phyloP scores from a whole-genome alignment of 225 moss, liverwort and hornwort genomes.

The Straminergon stramineum region DNA sequence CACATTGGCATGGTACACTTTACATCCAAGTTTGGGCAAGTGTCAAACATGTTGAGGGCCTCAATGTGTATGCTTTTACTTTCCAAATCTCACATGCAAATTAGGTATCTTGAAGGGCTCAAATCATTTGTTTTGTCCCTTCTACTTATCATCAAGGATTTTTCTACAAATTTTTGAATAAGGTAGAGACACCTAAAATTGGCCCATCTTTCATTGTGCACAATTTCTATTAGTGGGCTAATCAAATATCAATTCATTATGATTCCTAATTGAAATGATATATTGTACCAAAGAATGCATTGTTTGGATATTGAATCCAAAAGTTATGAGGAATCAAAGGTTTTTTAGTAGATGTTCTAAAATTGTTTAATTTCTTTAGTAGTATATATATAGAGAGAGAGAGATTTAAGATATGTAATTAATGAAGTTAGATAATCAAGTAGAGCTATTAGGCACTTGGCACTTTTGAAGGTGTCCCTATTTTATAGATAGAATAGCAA shows the following conservation, averaged over 20 bases:
- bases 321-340: background rate
- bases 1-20: fast-evolving
- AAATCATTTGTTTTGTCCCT: background rate
- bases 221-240: background rate
- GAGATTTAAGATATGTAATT: background rate
- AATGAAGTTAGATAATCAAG: background rate
- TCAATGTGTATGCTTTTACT: fast-evolving
- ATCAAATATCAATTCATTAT: background rate
- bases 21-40: background rate
- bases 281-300: background rate
- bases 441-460: background rate
- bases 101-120: fast-evolving
- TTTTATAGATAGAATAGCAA: background rate
- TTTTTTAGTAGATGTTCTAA: background rate
- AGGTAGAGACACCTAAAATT: background rate
- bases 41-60: fast-evolving
- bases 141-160: fast-evolving
- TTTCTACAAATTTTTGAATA: background rate
- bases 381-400: background rate
- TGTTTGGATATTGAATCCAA: background rate
- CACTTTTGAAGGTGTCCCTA: too few relatives aligned
- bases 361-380: background rate
- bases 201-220: fast-evolving
- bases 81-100: background rate
- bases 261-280: background rate